Percentiles rank a stretch among this genome's conserved stretches.
Conservation (phyloP, 2,329 filamentous ascomycete genomes). For the Claviceps sp. region DNA sequence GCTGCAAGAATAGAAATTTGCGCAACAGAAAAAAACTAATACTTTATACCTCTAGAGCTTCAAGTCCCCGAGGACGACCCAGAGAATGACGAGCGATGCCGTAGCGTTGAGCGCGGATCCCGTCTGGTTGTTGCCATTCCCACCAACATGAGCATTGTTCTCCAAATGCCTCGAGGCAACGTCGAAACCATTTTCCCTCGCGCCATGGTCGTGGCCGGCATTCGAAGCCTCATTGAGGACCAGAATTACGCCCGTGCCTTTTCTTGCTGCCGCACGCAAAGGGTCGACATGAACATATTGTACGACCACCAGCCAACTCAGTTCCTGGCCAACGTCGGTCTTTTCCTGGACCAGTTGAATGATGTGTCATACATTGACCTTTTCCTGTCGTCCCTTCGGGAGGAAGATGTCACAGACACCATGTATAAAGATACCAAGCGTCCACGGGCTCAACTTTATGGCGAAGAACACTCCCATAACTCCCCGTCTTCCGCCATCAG, state of each 20-base stretch:
- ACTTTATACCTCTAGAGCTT: constrained; percentile 41
- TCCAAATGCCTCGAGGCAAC: constrained; percentile 95
- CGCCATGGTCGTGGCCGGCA: constrained; percentile 82
- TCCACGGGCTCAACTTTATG: constrained; percentile 11
- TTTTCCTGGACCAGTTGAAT: constrained; percentile 75
- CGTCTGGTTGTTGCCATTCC: constrained; percentile 81
- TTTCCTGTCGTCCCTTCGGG: constrained; percentile 77
- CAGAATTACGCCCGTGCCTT: constrained; percentile 80
- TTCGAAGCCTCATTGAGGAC: constrained; percentile 64
- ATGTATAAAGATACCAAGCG: constrained; percentile 82
- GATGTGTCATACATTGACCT: constrained; percentile 76
- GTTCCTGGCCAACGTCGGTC: constrained; percentile 61
- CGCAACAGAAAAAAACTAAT: neutral
- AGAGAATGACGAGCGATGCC: constrained; percentile 81
- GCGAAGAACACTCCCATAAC: constrained; percentile 1
- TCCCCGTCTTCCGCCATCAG: constrained; percentile 7
- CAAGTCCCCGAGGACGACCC: constrained; percentile 79
- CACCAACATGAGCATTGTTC: constrained; percentile 67
- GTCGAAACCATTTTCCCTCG: constrained; percentile 89
- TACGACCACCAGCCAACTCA: constrained; percentile 85
- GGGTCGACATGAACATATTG: constrained; percentile 95
- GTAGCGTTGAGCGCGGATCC: constrained; percentile 81
- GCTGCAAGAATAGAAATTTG: neutral
- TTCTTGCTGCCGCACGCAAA: constrained; percentile 74
- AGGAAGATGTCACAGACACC: constrained; percentile 85